These are phyloP conservation scores for Echinosophora koreensis DNA, from an alignment of 306 rosid species.

Conservation along the genomic window DNA sequence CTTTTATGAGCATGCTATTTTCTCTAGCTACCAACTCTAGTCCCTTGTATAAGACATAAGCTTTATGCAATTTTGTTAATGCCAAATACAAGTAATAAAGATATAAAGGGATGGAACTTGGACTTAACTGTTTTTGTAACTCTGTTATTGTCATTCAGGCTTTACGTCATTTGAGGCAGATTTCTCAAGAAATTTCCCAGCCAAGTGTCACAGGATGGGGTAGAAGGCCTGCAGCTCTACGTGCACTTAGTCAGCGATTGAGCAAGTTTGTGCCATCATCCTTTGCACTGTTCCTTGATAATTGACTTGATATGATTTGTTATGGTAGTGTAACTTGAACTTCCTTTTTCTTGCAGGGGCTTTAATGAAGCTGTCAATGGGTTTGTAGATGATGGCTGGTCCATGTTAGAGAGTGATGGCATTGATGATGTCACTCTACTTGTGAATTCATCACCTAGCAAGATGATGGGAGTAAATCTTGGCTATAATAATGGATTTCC, in stretches of 20 bases:
- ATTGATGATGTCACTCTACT: conserved; percentile 92
- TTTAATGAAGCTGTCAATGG: conserved; percentile 98
- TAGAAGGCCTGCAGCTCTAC: conserved; percentile 90
- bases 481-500: conserved; percentile 81
- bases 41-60: background rate
- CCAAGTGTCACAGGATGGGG: conserved; percentile 95
- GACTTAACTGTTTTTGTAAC: conserved; percentile 30
- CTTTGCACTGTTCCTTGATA: conserved; percentile 18
- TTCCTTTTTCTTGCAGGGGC: conserved; percentile 64
- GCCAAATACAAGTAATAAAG: background rate
- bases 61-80: background rate
- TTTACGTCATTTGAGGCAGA: conserved; percentile 89
- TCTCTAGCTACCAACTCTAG: background rate
- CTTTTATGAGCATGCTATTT: conserved; percentile 12
- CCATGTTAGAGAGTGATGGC: conserved; percentile 94
- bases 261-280: conserved; percentile 68
- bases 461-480: conserved; percentile 79
- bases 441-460: conserved; percentile 88
- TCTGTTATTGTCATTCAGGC: conserved; percentile 65
- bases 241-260: conserved; percentile 87
- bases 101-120: background rate
- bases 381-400: conserved; percentile 94
- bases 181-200: conserved; percentile 96
- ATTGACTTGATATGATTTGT: background rate
- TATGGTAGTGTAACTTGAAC: conserved; percentile 2